Percentiles rank a stretch among this genome's conserved stretches.
Conservation (phyloP, 1,139 yeast genomes). For the Geotrichum candidum region DNA sequence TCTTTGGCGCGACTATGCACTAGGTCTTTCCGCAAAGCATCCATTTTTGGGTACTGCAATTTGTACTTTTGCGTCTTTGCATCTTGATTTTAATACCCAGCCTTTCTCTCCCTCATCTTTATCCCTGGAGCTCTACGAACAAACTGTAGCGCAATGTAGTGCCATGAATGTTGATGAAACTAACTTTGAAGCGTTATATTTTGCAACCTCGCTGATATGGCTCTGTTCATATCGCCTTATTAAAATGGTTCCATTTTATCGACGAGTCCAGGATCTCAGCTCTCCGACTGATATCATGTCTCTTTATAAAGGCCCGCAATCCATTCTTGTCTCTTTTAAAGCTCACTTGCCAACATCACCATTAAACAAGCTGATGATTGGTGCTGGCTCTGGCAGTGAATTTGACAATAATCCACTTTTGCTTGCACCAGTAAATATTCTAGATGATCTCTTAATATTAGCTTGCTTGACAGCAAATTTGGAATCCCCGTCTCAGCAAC, state of each 20-base stretch:
- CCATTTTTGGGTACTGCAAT: constrained; percentile 9
- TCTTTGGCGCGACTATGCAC: constrained; percentile 12
- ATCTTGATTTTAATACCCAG: constrained; percentile 5
- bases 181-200: constrained; percentile 13
- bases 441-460: neutral
- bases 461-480: neutral
- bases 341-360: constrained; percentile 6
- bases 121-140: constrained; percentile 8
- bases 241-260: constrained; percentile 10
- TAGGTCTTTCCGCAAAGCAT: constrained; percentile 6
- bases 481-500: neutral
- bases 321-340: constrained; percentile 7
- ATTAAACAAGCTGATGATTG: neutral
- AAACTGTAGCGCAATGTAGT: constrained; percentile 10
- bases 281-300: constrained; percentile 10
- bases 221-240: constrained; percentile 12
- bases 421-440: neutral
- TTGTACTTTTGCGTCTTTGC: constrained; percentile 14
- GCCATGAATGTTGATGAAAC: constrained; percentile 5
- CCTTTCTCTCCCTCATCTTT: constrained; percentile 7
- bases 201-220: constrained; percentile 12
- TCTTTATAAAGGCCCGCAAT: constrained; percentile 9
- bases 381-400: neutral
- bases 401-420: neutral
- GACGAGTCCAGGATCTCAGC: neutral